Conservation (phyloP, 106 monocot species). For the Cymbidium sinense region DNA sequence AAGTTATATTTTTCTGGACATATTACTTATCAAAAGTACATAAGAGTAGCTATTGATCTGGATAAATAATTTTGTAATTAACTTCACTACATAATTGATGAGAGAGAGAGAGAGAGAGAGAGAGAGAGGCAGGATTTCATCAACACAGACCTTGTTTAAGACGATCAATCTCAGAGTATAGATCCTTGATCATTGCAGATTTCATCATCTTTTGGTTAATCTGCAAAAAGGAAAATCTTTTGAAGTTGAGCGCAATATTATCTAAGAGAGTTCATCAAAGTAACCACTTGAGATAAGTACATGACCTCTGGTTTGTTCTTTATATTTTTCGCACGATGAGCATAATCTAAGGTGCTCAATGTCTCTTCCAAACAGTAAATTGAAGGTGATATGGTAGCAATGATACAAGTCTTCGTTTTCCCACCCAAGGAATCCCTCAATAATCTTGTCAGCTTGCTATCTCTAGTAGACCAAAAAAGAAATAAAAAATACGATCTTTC, state of each 20-base stretch:
- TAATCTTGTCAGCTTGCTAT: conserved; percentile 97
- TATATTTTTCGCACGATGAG: conserved; percentile 96
- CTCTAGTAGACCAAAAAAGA: conserved; percentile 32
- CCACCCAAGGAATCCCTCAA: conserved; percentile 97
- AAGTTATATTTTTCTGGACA: not conserved
- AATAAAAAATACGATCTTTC: conserved; percentile 4
- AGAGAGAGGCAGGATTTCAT: not conserved
- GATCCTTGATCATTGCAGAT: conserved; percentile 93
- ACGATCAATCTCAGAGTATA: conserved; percentile 90
- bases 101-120: conserved; percentile 1
- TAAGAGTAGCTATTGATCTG: not conserved
- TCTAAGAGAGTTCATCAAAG: not conserved
- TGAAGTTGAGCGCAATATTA: not conserved
- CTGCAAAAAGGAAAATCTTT: conserved; percentile 30
- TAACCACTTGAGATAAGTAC: not conserved
- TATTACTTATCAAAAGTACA: not conserved
- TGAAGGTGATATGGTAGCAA: conserved; percentile 93
- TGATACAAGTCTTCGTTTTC: conserved; percentile 98
- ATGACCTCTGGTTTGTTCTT: conserved; percentile 94
- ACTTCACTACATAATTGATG: not conserved
- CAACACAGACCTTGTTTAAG: conserved; percentile 76
- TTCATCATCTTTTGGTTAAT: conserved; percentile 99
- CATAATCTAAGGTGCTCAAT: conserved; percentile 94
- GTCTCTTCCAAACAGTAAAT: conserved; percentile 96
- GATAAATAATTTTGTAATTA: not conserved